These are phyloP conservation scores for Penicillium mononematosum DNA, from an alignment of 495 filamentous ascomycete species.

Conservation along the genomic window DNA sequence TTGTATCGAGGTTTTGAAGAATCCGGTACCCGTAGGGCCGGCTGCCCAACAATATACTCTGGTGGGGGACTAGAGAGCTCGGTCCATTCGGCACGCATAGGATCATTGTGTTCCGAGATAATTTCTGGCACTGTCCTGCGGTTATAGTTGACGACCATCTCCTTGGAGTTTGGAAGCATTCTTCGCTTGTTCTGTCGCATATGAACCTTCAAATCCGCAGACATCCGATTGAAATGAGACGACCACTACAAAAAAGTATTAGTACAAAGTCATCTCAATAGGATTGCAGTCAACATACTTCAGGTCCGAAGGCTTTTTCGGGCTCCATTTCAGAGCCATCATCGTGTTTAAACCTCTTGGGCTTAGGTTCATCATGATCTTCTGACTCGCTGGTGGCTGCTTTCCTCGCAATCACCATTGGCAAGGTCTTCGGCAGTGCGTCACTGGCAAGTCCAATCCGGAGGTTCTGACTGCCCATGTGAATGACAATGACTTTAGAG, in stretches of 20 bases:
- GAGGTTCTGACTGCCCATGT: conserved; percentile 96
- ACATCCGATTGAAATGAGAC: conserved; percentile 77
- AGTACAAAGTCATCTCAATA: conserved; percentile 8
- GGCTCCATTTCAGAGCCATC: conserved; percentile 57
- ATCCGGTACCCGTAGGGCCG: conserved; percentile 83
- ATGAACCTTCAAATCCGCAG: conserved; percentile 76
- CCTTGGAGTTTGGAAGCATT: conserved; percentile 92
- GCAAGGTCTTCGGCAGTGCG: conserved; percentile 88
- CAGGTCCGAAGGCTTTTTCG: conserved; percentile 80
- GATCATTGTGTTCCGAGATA: conserved; percentile 92
- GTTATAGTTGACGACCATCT: conserved; percentile 91
- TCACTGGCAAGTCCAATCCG: conserved; percentile 91
- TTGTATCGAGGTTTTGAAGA: conserved; percentile 86
- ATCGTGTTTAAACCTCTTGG: conserved; percentile 79
- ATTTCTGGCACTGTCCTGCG: conserved; percentile 73
- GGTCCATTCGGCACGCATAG: conserved; percentile 91
- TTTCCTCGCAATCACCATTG: conserved; percentile 85
- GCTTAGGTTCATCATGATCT: conserved; percentile 76
- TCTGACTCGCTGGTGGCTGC: conserved; percentile 76
- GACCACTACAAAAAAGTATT: conserved; percentile 52
- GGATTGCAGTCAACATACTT: conserved; percentile 51
- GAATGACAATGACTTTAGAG: conserved; percentile 92
- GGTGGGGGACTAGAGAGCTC: conserved; percentile 68
- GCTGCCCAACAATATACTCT: conserved; percentile 74
- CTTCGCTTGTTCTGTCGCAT: conserved; percentile 92